Evolutionary conservation across 352 stramenopile species (phyloP), one percentile per base, ranked within the genome.

Genomic region (Pythium grandisporangium): DNA sequence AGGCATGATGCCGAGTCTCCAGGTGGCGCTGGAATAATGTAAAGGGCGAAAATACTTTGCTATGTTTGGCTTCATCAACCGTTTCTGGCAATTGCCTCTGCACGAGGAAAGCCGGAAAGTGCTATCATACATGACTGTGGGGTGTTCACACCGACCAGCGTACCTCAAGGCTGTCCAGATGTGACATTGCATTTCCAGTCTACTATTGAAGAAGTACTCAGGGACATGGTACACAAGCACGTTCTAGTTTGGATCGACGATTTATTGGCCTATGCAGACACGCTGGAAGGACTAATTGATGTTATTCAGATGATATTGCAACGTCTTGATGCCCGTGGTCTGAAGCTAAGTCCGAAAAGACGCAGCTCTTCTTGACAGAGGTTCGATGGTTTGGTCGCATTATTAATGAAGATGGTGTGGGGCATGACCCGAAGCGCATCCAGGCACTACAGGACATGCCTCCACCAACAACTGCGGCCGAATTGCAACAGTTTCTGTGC

Each of bases 311-410:
- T 19, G 11, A 16, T 61, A 12, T 43, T 61, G 17, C 30, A 14
- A 4, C 23, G 10, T 4, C 14, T 47, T 13, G 29, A 26, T 30
- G 21, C 29, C 10, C 21, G 26, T 23, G 64, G 53, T 2, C 21
- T 69, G 2, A 74, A 74, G 37, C 25, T 74, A 4, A 43, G 67
- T 38, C 52, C 56, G 2, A 47, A 39, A 63, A 71, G 34, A 70
- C 60, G 17, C 0, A 27, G n/a, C 61, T 75, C 24, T 66, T 56
- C 29, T 13, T 21, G 0, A 35, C 7, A 0, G 41, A 66, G 17
- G 48, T 53, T 0, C 50, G 45, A 19, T 69, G 56, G 51, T 64
- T 55, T 33, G 55, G 51, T 0, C 42, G 33, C 5, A 27, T 58
- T 1, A 48, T 71, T 6, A 67, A 56, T 1, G 46, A 24, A 0